Conservation (phyloP, 805 yeast species). For the Ascoidea rubescens region DNA sequence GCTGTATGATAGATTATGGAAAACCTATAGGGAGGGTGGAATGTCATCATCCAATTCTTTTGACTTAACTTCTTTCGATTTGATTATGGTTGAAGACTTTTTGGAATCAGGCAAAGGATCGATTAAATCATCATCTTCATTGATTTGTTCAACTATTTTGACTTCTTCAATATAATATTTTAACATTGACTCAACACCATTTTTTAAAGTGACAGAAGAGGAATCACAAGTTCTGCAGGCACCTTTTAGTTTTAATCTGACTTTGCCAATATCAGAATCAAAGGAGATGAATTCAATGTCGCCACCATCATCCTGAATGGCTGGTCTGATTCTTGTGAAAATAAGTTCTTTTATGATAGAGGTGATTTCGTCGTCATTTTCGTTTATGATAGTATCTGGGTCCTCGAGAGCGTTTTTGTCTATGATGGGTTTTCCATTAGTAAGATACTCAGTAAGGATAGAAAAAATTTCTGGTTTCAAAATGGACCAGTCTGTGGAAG, state of each 20-base stretch:
- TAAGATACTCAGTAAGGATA: conserved; percentile 16
- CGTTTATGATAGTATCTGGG: conserved; percentile 22
- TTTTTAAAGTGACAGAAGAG: conserved; percentile 49
- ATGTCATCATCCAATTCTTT: background rate
- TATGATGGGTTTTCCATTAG: conserved; percentile 38
- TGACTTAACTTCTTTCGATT: background rate
- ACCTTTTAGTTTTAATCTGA: conserved; percentile 44
- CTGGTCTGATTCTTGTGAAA: conserved; percentile 59
- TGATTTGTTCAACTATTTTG: conserved; percentile 36
- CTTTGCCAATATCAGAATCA: conserved; percentile 41
- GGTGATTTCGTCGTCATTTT: conserved; percentile 54
- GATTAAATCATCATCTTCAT: conserved; percentile 21
- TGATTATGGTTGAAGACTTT: too few species aligned
- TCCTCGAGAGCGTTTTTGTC: conserved; percentile 13
- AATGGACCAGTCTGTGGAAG: conserved; percentile 38
- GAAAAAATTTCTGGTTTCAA: conserved; percentile 52
- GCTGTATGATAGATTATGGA: background rate
- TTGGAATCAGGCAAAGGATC: background rate
- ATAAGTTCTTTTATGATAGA: conserved; percentile 57
- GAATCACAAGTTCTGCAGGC: conserved; percentile 66
- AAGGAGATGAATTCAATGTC: conserved; percentile 55
- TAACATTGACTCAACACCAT: conserved; percentile 60
- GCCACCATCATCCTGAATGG: conserved; percentile 66
- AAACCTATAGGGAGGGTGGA: background rate
- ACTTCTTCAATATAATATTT: conserved; percentile 61